Evolutionary conservation across 192 early-diverging fungal genomes (phyloP).

Genomic region (Backusella liffmaniae): DNA sequence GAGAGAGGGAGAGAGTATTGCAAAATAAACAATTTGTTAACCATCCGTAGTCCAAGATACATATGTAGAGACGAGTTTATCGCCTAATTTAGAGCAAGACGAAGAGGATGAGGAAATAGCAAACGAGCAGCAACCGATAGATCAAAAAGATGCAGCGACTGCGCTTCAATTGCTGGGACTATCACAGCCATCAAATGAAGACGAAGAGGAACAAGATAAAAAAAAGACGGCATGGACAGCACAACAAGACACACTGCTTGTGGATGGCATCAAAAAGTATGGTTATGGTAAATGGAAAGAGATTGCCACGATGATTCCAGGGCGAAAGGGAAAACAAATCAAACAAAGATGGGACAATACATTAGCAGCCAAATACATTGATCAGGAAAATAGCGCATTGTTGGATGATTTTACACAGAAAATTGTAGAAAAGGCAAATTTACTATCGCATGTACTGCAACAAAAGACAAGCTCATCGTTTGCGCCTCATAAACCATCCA

Average conservation of each 20-base stretch:
- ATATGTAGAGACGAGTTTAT: neutral
- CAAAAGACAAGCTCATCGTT: neutral
- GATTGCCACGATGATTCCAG: conserved; percentile 26
- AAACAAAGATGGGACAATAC: conserved; percentile 38
- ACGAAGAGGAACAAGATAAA: conserved; percentile 13
- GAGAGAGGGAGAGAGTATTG: no score
- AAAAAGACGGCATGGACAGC: conserved; percentile 28
- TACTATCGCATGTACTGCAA: conserved; percentile 10
- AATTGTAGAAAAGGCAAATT: conserved; percentile 20
- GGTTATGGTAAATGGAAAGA: conserved; percentile 38
- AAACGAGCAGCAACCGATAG: neutral
- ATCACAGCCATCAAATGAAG: neutral
- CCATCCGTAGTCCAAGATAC: neutral
- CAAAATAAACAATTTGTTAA: no score
- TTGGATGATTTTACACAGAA: conserved; percentile 25
- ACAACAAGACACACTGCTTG: conserved; percentile 28
- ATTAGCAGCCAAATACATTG: conserved; percentile 31
- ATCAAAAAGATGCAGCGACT: conserved; percentile 16
- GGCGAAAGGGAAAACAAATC: conserved; percentile 33
- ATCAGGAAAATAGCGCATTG: conserved; percentile 25
- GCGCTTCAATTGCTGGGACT: conserved; percentile 25
- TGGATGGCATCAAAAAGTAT: conserved; percentile 27
- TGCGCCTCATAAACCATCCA: neutral
- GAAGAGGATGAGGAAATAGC: neutral
- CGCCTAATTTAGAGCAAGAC: neutral